Conservation (phyloP, 1,284 basidiomycete genomes). For the Volvariella surrecta region DNA sequence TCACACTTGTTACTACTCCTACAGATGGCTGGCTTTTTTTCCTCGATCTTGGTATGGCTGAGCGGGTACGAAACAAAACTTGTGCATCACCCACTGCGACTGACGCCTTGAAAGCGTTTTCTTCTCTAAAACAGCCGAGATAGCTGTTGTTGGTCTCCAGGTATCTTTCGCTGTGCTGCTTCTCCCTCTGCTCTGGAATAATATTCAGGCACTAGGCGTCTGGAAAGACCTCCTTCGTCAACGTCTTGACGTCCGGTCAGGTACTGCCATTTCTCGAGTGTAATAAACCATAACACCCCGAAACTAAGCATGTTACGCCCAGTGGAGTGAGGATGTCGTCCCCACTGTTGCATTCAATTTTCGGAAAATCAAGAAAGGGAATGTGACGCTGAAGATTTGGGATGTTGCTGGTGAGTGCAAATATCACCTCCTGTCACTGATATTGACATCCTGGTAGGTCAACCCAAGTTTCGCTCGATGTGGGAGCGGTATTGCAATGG, state of each 20-base stretch:
- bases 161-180: constrained; percentile 26
- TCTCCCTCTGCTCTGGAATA: background rate
- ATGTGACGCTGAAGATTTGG: constrained; percentile 91
- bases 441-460: constrained; percentile 38
- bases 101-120: constrained; percentile 43
- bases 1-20: background rate
- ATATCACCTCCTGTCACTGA: background rate
- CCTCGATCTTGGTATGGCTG: constrained; percentile 63
- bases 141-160: constrained; percentile 91
- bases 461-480: constrained; percentile 89
- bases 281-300: background rate
- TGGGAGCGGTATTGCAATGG: constrained; percentile 96
- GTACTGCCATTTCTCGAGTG: constrained; percentile 25
- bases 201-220: constrained; percentile 55
- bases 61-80: constrained; percentile 41
- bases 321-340: constrained; percentile 92
- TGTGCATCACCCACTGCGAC: background rate
- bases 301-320: constrained; percentile 6
- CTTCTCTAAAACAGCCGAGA: constrained; percentile 88
- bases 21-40: constrained; percentile 55
- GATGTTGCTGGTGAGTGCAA: constrained; percentile 70
- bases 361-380: constrained; percentile 78
- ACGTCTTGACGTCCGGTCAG: constrained; percentile 84
- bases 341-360: constrained; percentile 93
- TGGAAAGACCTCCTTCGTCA: constrained; percentile 92